These are phyloP conservation scores for Actinidia chinensis DNA, from an alignment of 179 eudicot genomes.

Conservation along the genomic window DNA sequence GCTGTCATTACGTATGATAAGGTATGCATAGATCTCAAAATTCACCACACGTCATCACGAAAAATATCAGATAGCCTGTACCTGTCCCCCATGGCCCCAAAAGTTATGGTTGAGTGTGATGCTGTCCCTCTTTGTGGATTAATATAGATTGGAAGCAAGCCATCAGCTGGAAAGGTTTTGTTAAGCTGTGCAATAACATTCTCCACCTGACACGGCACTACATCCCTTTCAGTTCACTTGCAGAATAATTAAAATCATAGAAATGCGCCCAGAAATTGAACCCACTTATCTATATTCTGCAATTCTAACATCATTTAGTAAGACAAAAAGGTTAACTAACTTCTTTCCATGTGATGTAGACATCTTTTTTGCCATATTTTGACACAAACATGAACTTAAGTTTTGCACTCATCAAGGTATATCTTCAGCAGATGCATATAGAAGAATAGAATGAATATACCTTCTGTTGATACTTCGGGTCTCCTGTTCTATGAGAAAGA, in stretches of 20 bases:
- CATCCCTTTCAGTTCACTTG: slow-evolving; percentile 4
- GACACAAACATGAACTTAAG: background rate
- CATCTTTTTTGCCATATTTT: background rate
- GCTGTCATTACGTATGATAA: background rate
- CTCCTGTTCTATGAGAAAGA: slow-evolving; percentile 96
- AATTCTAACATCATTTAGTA: background rate
- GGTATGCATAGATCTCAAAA: background rate
- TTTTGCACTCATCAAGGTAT: background rate
- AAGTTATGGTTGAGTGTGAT: slow-evolving; percentile 82
- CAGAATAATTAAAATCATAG: background rate
- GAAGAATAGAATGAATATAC: slow-evolving; percentile 32
- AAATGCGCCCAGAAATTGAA: background rate
- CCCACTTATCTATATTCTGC: background rate
- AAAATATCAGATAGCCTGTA: slow-evolving; percentile 24
- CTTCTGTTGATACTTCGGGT: slow-evolving; percentile 95
- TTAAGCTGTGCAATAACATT: slow-evolving; percentile 76
- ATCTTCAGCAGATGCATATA: background rate
- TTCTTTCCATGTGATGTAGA: slow-evolving; percentile 10
- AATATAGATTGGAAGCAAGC: slow-evolving; percentile 90
- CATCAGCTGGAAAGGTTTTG: slow-evolving; percentile 87
- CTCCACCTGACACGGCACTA: slow-evolving; percentile 59
- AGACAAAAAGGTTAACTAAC: background rate
- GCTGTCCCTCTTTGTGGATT: slow-evolving; percentile 67
- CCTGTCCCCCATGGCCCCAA: slow-evolving; percentile 99
- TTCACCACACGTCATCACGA: background rate